Evolutionary conservation across 345 rosid genomes (phyloP).

Genomic region (Citropsis articulata): DNA sequence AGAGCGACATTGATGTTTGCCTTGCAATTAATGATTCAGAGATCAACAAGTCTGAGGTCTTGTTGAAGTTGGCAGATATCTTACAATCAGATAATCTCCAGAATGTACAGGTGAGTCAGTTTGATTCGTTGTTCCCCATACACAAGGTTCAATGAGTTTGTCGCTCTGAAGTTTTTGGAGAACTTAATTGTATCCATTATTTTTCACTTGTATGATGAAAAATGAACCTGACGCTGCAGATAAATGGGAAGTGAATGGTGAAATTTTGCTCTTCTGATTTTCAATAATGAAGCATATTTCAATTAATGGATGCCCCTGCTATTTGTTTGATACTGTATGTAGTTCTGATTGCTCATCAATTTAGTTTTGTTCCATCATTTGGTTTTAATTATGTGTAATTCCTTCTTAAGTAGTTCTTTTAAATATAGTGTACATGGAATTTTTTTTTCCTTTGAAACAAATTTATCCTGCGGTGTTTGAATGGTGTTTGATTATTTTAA

Average conservation of each 20-base stretch:
- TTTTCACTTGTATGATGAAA: not conserved
- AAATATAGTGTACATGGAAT: not conserved
- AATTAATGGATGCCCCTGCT: not conserved
- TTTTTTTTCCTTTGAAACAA: not conserved
- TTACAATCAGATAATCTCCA: conserved; percentile 80
- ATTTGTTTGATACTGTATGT: not conserved
- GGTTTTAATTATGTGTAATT: not conserved
- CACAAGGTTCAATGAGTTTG: not conserved
- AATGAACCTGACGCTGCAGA: not conserved
- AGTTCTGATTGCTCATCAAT: not conserved
- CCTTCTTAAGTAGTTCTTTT: not conserved
- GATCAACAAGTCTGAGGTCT: conserved; percentile 63
- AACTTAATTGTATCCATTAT: not conserved
- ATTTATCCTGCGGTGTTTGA: not conserved
- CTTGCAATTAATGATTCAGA: conserved; percentile 61
- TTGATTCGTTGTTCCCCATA: conserved; percentile 13
- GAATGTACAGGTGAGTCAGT: conserved; percentile 76
- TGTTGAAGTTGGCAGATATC: conserved; percentile 80
- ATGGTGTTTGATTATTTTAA: not conserved
- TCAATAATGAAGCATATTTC: not conserved
- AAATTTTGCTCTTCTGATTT: not conserved
- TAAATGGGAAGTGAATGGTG: not conserved
- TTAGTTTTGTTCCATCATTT: not conserved
- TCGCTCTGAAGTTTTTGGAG: not conserved
- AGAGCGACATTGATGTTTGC: conserved; percentile 95